phyloP scores from a whole-genome alignment of 768 basidiomycete genomes.

The Tephrocybe sp. region DNA sequence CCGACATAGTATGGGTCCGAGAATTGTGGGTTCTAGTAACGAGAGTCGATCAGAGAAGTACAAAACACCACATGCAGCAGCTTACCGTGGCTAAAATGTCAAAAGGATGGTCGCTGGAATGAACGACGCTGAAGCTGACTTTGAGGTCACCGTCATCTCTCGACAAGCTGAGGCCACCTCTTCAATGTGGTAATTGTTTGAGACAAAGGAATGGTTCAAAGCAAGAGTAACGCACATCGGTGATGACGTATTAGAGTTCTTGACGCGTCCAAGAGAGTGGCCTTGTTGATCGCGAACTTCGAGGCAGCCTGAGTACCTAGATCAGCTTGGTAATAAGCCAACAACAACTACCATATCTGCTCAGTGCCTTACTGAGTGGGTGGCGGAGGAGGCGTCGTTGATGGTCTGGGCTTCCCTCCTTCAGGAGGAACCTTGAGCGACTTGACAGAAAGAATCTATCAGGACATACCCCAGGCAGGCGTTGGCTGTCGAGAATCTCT shows the following conservation, averaged over 20 bases:
- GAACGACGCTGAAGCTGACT: conserved; percentile 29
- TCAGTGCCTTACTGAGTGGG: conserved; percentile 23
- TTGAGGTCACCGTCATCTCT: conserved; percentile 29
- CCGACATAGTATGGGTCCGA: conserved; percentile 39
- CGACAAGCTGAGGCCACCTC: conserved; percentile 35
- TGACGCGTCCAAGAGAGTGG: conserved; percentile 31
- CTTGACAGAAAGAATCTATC: background rate
- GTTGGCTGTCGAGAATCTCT: conserved; percentile 22
- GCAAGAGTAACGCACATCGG: conserved; percentile 22
- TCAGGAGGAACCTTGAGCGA: conserved; percentile 4
- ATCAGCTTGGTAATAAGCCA: background rate
- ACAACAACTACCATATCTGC: background rate
- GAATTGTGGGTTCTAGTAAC: conserved; percentile 37
- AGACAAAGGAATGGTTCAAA: background rate
- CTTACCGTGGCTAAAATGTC: conserved; percentile 39
- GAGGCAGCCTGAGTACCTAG: conserved; percentile 35
- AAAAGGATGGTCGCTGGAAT: conserved; percentile 24
- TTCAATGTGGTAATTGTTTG: conserved; percentile 11
- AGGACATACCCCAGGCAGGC: conserved; percentile 24
- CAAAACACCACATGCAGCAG: background rate
- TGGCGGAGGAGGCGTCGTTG: conserved; percentile 23
- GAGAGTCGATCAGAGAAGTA: background rate
- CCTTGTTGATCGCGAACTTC: conserved; percentile 33
- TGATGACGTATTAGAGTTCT: conserved; percentile 26
- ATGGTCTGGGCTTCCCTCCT: conserved; percentile 19